Percentiles rank a stretch among this genome's conserved stretches.
Evolutionary conservation across 2,329 filamentous ascomycete genomes (phyloP).

Genomic region (Sporothrix humicola): DNA sequence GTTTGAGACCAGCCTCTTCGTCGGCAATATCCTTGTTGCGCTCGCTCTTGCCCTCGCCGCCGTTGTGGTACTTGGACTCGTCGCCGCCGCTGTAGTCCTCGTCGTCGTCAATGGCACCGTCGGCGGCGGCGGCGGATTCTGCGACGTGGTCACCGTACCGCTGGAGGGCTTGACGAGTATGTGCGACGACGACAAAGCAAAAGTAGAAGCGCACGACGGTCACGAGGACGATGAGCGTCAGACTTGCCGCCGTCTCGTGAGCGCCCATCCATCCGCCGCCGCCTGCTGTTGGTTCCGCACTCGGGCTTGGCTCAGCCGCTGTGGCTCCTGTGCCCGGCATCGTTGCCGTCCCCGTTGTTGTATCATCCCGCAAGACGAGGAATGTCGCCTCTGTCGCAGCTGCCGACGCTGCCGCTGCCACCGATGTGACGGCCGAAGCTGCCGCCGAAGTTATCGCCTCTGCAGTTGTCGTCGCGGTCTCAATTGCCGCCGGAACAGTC

Average conservation of each 20-base stretch:
- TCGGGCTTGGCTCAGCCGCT: slow-evolving; percentile 7
- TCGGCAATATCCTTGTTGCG: slow-evolving; percentile 43
- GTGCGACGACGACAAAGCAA: slow-evolving; percentile 80
- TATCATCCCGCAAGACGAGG: slow-evolving; percentile 5
- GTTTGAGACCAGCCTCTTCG: slow-evolving; percentile 35
- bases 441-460: neutral
- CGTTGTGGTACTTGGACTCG: slow-evolving; percentile 38
- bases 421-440: slow-evolving; percentile 5
- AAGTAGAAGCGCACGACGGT: slow-evolving; percentile 84
- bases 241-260: slow-evolving; percentile 73
- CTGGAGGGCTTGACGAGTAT: slow-evolving; percentile 76
- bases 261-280: slow-evolving; percentile 42
- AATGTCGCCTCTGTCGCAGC: neutral
- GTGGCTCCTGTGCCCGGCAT: slow-evolving; percentile 12
- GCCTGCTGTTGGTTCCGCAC: slow-evolving; percentile 33
- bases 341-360: neutral
- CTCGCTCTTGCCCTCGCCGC: slow-evolving; percentile 46
- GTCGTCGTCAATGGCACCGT: slow-evolving; percentile 54
- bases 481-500: slow-evolving; percentile 8
- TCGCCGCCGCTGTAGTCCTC: slow-evolving; percentile 40
- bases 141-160: slow-evolving; percentile 61
- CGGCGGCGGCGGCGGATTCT: slow-evolving; percentile 38
- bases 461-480: neutral
- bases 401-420: slow-evolving; percentile 1
- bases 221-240: slow-evolving; percentile 74